phyloP scores from a whole-genome alignment of 495 filamentous ascomycete species.

The Xylaria scruposa region DNA sequence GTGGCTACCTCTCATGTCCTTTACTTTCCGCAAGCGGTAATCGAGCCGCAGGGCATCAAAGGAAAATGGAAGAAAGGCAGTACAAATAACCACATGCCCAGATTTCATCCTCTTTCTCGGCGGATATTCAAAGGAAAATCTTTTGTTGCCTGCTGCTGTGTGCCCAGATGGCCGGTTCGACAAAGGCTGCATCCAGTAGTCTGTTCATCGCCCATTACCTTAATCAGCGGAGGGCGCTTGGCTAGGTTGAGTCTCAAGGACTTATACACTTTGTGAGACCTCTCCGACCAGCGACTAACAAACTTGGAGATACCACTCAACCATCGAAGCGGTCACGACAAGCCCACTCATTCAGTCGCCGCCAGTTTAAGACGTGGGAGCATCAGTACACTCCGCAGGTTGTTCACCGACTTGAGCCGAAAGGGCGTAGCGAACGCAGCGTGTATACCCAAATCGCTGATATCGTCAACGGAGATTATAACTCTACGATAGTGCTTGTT shows the following conservation, averaged over 20 bases:
- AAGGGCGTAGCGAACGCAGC: slow-evolving; percentile 8
- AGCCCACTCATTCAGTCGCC: not conserved
- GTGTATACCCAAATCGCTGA: slow-evolving; percentile 11
- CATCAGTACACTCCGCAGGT: not conserved
- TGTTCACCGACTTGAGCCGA: not conserved
- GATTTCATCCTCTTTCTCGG: slow-evolving; percentile 30
- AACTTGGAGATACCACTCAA: not conserved
- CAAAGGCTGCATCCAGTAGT: slow-evolving; percentile 37
- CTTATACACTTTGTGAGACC: slow-evolving; percentile 20
- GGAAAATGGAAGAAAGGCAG: slow-evolving; percentile 31
- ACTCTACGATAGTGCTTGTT: slow-evolving; percentile 1
- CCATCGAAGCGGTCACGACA: slow-evolving; percentile 12
- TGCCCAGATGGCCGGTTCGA: slow-evolving; percentile 29
- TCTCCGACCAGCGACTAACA: not conserved
- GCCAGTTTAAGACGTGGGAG: not conserved
- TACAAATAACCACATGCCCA: slow-evolving; percentile 44
- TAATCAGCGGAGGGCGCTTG: slow-evolving; percentile 3
- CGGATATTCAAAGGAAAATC: slow-evolving; percentile 26
- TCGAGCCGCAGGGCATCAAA: slow-evolving; percentile 25
- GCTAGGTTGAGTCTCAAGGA: slow-evolving; percentile 10
- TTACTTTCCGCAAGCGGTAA: slow-evolving; percentile 42
- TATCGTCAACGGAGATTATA: slow-evolving; percentile 11
- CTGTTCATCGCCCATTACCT: slow-evolving; percentile 22
- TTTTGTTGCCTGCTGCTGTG: slow-evolving; percentile 33
- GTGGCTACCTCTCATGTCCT: slow-evolving; percentile 28